Conservation (phyloP, 495 filamentous ascomycete species). For the Copromyces sp. region DNA sequence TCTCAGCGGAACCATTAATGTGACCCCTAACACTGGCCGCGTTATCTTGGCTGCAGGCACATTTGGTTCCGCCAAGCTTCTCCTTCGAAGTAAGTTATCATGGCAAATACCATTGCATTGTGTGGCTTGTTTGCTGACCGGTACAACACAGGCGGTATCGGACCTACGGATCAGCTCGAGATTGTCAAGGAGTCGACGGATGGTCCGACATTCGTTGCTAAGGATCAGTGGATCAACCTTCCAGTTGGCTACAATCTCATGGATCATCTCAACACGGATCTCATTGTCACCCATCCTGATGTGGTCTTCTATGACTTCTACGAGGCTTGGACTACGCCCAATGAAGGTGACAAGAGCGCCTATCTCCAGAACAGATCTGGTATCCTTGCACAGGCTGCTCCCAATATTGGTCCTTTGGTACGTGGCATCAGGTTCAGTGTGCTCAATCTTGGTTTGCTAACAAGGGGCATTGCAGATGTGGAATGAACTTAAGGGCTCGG, state of each 20-base stretch:
- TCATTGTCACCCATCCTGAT: conserved; percentile 50
- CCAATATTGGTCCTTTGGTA: conserved; percentile 52
- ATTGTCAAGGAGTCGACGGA: conserved; percentile 43
- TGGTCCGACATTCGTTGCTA: conserved; percentile 38
- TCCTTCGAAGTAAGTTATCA: conserved; percentile 35
- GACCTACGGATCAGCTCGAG: conserved; percentile 48
- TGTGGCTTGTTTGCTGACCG: neutral
- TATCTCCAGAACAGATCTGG: conserved; percentile 44
- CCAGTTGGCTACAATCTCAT: conserved; percentile 65
- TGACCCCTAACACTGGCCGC: conserved; percentile 47
- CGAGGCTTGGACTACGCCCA: conserved; percentile 41
- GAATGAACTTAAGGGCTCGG: conserved; percentile 45
- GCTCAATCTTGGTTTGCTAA: conserved; percentile 4
- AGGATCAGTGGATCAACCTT: conserved; percentile 54
- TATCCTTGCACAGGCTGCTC: conserved; percentile 58
- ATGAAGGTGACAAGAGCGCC: conserved; percentile 19
- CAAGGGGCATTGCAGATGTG: conserved; percentile 28
- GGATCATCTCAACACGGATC: conserved; percentile 63
- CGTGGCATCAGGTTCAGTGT: neutral
- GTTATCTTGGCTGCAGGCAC: conserved; percentile 61
- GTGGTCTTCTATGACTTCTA: conserved; percentile 59
- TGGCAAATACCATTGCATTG: neutral
- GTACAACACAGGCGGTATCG: conserved; percentile 42
- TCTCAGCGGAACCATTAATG: conserved; percentile 45
- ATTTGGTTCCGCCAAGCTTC: conserved; percentile 63